These are phyloP conservation scores for Purshia tridentata DNA, from an alignment of 306 rosid species.

Conservation along the genomic window DNA sequence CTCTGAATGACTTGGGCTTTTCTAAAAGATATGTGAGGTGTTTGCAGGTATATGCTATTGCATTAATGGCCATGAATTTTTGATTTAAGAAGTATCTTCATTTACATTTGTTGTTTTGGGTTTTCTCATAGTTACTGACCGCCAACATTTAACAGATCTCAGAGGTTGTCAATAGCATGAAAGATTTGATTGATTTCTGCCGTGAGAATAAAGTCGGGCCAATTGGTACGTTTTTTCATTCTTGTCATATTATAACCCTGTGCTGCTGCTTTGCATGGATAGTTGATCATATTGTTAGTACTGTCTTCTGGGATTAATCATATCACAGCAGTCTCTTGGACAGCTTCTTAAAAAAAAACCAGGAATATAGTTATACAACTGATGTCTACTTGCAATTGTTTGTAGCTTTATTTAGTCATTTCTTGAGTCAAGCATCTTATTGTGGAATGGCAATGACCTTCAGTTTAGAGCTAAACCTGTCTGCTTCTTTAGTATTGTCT, in stretches of 20 bases:
- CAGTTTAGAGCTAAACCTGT: not conserved
- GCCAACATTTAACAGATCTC: constrained; percentile 63
- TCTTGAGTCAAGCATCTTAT: not conserved
- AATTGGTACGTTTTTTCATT: constrained; percentile 49
- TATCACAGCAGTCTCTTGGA: not conserved
- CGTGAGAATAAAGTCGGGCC: constrained; percentile 68
- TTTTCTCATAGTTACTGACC: constrained; percentile 19
- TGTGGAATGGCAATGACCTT: not conserved
- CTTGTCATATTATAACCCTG: not conserved
- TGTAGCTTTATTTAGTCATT: not conserved
- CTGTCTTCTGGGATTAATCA: not conserved
- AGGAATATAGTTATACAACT: not conserved
- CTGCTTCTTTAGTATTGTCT: not conserved
- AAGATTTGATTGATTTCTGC: constrained; percentile 85
- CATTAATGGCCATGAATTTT: constrained; percentile 14
- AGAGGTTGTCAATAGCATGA: constrained; percentile 96
- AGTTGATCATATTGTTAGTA: not conserved
- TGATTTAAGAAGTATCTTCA: not conserved
- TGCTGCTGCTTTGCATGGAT: constrained; percentile 6
- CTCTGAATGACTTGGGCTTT: constrained; percentile 89
- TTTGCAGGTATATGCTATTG: constrained; percentile 67
- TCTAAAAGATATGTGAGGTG: constrained; percentile 97
- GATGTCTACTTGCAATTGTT: not conserved
- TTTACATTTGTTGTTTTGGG: not conserved
- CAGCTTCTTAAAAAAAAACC: not conserved